phyloP scores from a whole-genome alignment of 306 rosid species.

The Luffa aegyptiaca region DNA sequence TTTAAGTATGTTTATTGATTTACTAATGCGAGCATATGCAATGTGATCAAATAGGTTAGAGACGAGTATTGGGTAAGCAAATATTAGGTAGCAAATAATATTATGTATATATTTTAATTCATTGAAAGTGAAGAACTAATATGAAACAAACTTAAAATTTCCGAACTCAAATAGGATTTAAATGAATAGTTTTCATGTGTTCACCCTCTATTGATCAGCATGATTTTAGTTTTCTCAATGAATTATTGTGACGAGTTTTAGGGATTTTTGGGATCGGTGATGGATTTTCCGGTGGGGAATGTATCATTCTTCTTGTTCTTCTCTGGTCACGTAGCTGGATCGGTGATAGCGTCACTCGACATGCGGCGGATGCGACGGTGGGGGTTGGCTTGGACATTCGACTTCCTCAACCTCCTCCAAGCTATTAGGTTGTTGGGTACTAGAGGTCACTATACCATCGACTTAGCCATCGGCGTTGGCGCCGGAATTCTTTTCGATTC shows the following conservation, averaged over 20 bases:
- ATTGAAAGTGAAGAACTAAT: too few relatives aligned
- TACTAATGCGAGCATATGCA: too few relatives aligned
- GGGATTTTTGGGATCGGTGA: constrained; percentile 86
- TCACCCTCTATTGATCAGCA: too few relatives aligned
- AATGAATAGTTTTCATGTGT: too few relatives aligned
- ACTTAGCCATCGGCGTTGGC: constrained; percentile 77
- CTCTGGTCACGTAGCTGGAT: constrained; percentile 89
- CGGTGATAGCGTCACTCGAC: constrained; percentile 81
- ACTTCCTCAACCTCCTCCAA: constrained; percentile 57
- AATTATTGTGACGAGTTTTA: background rate
- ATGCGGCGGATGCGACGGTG: constrained; percentile 75
- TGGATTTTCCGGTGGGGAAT: constrained; percentile 87
- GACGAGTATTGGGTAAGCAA: too few relatives aligned
- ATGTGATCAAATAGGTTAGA: too few relatives aligned
- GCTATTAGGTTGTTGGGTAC: constrained; percentile 64
- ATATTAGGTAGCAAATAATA: too few relatives aligned
- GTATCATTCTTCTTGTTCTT: constrained; percentile 79
- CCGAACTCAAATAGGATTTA: too few relatives aligned
- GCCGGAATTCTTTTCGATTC: constrained; percentile 82
- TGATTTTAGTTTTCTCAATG: background rate
- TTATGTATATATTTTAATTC: too few relatives aligned
- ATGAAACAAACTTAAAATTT: too few relatives aligned
- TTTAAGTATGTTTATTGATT: background rate
- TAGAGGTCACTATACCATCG: constrained; percentile 87
- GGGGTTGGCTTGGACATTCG: constrained; percentile 63